Base-by-base conservation (phyloP, 2,329 filamentous ascomycete species). In the Chaetoscypha palmicola region DNA sequence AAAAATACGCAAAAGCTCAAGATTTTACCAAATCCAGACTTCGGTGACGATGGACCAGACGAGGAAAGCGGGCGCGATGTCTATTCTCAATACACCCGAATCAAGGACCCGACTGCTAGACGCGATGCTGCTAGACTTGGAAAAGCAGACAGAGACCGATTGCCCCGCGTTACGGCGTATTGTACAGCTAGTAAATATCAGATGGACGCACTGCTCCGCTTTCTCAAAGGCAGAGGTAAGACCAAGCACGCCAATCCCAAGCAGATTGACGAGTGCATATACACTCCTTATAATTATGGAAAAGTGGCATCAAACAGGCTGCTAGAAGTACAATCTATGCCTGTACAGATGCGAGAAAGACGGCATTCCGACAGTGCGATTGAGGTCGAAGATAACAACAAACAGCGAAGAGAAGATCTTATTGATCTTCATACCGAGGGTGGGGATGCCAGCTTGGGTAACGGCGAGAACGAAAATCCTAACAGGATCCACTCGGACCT, bases 1-100 rank as follows among this genome's bases (percentile, higher is more conserved):
- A 94, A 95, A 66, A 96, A 86, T 52, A 88, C 88, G 1, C 89
- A 97, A 69, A 98, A 98, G 69, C 74, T 98, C 49, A 98, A 98
- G 68, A 76, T 98, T n/a, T 71, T 98, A 12, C 92, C 92, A 1
- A 92, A 92, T 60, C 89, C 90, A 0, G 86, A 94, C 47, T 74
- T 87, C 34, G 86, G 77, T 26, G 84, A 86, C 20, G 86, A 90
- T 33, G 79, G 73, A 14, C 55, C 72, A 52, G 90, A 97, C 50
- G 91, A 95, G 59, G 91, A 96, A 65, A 92, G 87, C 58, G 89
- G 90, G 8, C 75, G 90, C 52, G 92, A 98, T 62, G 92, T 98
- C 23, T 98, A 98, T 68, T 91, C 90, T 20, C 92, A 98, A 64
- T 97, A 96, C 64, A 95, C 91, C 7, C 78, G 92, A 34, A 98